Evolutionary conservation across 176 grass and related monocot genomes (phyloP), one percentile per base, ranked within the genome.

Genomic region (Typha latifolia): DNA sequence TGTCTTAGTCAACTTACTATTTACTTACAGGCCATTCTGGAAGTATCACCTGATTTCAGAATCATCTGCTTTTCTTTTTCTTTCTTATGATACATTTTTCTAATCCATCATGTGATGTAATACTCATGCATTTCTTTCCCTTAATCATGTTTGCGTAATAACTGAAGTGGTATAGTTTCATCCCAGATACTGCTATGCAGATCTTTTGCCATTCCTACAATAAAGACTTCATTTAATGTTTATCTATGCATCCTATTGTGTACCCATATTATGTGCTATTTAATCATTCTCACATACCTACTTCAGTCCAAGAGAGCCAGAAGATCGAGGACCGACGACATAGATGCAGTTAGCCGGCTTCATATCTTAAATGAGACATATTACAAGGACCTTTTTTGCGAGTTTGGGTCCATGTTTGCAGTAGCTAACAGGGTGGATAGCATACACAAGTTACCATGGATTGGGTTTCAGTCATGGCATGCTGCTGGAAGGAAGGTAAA

Each of bases 391-490:
- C 64, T 84, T 82, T 66, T 96, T 64, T 91, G 92, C 78, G 92
- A 96, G 80, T 77, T 91, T 72, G 92, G 88, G 57, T 88, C 88
- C 51, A 82, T 91, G 78, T 81, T 96, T 85, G 81, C 92, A 13
- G 71, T 96, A 72, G 85, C 92, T 0, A 92, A 97, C 69, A 86
- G 66, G 74, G 77, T 90, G 48, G 93, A 97, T 82, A 82, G 52
- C 69, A 69, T 97, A 53, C 88, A 97, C 69, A 97, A 87, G 63
- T 89, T 97, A 78, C 93, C 93, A 43, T 97, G 93, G 93, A 92
- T 97, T 64, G 94, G 94, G 76, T 97, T 97, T 61, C 94, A 97
- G 69, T 97, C 94, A 86, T 97, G 94, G 94, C 83, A 49, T 21
- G 81, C 89, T 80, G 62, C 81, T 72, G 86, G 85, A 70, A 92